Conservation (phyloP, 148 eudicot genomes). For the Vaccinium macrocarpon region DNA sequence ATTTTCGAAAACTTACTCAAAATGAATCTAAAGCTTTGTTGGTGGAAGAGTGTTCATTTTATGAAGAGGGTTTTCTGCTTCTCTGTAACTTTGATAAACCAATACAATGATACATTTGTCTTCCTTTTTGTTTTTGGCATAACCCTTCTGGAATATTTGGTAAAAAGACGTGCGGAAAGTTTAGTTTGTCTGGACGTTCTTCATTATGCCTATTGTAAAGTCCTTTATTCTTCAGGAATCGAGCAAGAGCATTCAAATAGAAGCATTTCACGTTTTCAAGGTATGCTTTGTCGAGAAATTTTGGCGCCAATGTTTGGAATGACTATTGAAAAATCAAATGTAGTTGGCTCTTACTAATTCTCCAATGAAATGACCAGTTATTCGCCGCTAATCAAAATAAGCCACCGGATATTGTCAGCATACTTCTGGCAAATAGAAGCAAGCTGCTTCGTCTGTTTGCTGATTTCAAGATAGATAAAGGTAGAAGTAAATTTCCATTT, state of each 20-base stretch:
- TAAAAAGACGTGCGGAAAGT: no score
- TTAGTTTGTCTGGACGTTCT: neutral
- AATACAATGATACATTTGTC: neutral
- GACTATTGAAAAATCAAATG: neutral
- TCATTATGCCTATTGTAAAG: neutral
- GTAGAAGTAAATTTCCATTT: conserved; percentile 25
- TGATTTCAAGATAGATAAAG: conserved; percentile 67
- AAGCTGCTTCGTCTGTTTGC: conserved; percentile 73
- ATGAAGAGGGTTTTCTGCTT: neutral
- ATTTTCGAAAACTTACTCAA: neutral
- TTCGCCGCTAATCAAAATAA: conserved; percentile 76
- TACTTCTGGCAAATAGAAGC: conserved; percentile 60
- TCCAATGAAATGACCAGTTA: conserved; percentile 34
- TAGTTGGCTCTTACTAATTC: neutral
- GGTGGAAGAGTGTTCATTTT: neutral
- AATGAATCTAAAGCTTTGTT: neutral
- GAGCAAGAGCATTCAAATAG: conserved; percentile 70
- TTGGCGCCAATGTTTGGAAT: neutral
- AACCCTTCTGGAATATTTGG: neutral
- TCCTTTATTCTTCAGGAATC: conserved; percentile 47
- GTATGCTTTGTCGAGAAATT: conserved; percentile 18
- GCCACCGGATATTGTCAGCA: conserved; percentile 59
- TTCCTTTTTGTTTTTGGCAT: neutral
- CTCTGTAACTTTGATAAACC: neutral
- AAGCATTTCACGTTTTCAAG: conserved; percentile 88